Evolutionary conservation across 345 rosid genomes (phyloP), one percentile per base, ranked within the genome.

Genomic region (Bretschneidera sinensis): DNA sequence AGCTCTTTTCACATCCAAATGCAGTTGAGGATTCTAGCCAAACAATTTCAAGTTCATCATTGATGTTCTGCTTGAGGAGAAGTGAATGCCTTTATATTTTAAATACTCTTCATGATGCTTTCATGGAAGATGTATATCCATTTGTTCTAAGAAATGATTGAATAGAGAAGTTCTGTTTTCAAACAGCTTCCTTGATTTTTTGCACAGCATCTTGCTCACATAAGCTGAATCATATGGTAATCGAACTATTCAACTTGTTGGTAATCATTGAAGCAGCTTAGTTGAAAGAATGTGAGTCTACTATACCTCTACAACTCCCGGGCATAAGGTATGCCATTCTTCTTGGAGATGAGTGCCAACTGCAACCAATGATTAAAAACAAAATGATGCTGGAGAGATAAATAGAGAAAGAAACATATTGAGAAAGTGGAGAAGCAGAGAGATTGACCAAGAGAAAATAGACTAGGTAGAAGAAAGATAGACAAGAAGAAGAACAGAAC

Each of bases 261-360:
- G 78, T 84, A 0, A 79, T 84, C 3, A 86, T 81, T 21, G 90
- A 84, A 74, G 90, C 90, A 33, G 85, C 85, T 5, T 86, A 84
- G 56, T 59, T 84, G 22, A 84, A 71, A 59, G 89, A 84, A 52
- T 76, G 82, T 19, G 89, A 84, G 64, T 81, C 78, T 17, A 63
- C 78, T 18, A 81, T 84, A 51, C 79, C 86, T 9, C 68, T 84
- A 5, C 86, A 77, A 51, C 66, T 84, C 35, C 74, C 63, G 7
- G 79, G 78, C 6, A 21, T 81, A 20, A 53, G 21, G 43, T 76
- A 81, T 66, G 70, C 71, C 6, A 34, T 83, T 59, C 80, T 83
- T 21, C 61, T 81, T 11, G 89, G 89, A 18, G 85, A 81, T 24
- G 84, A 81, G 62, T n/a, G 79, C 21, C 85, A 83, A 57, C 55